Conservation (phyloP, 2,329 filamentous ascomycete genomes). For the Allantophomopsis lycopodina region DNA sequence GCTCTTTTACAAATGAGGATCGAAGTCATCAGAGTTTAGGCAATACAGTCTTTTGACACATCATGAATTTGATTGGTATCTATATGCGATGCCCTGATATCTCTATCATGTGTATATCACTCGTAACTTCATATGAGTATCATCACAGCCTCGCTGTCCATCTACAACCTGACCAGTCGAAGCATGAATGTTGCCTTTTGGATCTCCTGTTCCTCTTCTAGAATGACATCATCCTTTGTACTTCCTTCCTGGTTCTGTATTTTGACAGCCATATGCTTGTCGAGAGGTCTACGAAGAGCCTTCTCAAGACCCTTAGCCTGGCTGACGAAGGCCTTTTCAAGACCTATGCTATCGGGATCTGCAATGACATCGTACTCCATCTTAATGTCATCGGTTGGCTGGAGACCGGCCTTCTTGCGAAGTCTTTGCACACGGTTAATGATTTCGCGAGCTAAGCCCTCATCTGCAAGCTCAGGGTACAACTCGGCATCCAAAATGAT, state of each 20-base stretch:
- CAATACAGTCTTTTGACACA: too few relatives aligned
- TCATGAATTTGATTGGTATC: too few relatives aligned
- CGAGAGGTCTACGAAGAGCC: constrained; percentile 62
- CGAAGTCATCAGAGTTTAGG: too few relatives aligned
- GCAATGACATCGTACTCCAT: constrained; percentile 81
- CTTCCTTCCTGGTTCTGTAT: constrained; percentile 30
- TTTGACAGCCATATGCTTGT: constrained; percentile 49
- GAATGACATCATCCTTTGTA: constrained; percentile 35
- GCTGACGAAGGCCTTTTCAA: constrained; percentile 55
- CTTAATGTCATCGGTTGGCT: constrained; percentile 85
- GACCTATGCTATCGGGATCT: constrained; percentile 64
- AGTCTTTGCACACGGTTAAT: constrained; percentile 86
- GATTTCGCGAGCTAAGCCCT: constrained; percentile 83
- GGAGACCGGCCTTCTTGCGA: constrained; percentile 83
- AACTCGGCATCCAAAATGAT: constrained; percentile 76
- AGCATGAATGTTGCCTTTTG: constrained; percentile 72
- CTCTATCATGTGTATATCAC: too few relatives aligned
- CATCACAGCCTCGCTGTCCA: neutral
- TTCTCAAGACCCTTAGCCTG: constrained; percentile 62
- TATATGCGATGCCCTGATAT: too few relatives aligned
- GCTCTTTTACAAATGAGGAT: too few relatives aligned
- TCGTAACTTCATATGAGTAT: too few relatives aligned
- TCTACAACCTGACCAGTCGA: constrained; percentile 59
- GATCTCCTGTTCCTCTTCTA: constrained; percentile 75
- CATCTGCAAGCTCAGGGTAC: constrained; percentile 74